Conservation (phyloP, 139 green algal species). For the Chlorella sp. region DNA sequence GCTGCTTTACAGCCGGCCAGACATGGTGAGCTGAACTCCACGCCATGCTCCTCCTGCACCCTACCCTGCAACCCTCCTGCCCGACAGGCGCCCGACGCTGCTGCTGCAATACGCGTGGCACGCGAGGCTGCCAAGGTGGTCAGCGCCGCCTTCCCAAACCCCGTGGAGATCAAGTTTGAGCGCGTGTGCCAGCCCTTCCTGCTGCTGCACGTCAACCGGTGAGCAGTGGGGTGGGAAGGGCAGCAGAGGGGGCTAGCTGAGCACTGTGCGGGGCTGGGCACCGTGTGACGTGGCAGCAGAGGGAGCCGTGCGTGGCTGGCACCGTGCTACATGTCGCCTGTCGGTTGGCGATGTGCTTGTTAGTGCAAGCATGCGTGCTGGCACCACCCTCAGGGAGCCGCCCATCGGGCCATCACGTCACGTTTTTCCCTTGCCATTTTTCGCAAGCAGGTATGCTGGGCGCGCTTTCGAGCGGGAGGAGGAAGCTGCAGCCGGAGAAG, state of each 20-base stretch:
- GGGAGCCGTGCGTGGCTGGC: no score
- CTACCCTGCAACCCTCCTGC: slow-evolving; percentile 51
- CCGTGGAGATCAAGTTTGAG: slow-evolving; percentile 81
- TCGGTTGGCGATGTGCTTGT: no score
- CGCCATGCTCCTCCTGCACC: background rate
- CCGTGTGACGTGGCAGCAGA: no score
- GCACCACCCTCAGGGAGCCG: no score
- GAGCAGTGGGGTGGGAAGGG: background rate
- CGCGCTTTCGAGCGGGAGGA: slow-evolving; percentile 61
- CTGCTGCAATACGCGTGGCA: slow-evolving; percentile 36
- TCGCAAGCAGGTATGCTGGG: slow-evolving; percentile 65
- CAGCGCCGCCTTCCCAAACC: slow-evolving; percentile 50
- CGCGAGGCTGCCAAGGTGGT: slow-evolving; percentile 44
- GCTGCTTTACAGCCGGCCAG: background rate
- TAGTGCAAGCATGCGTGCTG: no score
- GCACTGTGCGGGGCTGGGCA: no score
- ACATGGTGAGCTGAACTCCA: no score
- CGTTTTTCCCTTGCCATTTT: no score
- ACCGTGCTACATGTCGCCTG: no score
- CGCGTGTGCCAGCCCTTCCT: slow-evolving; percentile 67
- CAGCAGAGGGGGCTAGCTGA: no score
- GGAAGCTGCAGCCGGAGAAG: slow-evolving; percentile 33
- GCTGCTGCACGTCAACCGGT: slow-evolving; percentile 86
- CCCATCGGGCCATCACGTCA: no score
- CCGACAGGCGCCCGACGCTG: slow-evolving; percentile 1